Conservation (phyloP, 2,329 filamentous ascomycete genomes). For the Microcera coccophila region DNA sequence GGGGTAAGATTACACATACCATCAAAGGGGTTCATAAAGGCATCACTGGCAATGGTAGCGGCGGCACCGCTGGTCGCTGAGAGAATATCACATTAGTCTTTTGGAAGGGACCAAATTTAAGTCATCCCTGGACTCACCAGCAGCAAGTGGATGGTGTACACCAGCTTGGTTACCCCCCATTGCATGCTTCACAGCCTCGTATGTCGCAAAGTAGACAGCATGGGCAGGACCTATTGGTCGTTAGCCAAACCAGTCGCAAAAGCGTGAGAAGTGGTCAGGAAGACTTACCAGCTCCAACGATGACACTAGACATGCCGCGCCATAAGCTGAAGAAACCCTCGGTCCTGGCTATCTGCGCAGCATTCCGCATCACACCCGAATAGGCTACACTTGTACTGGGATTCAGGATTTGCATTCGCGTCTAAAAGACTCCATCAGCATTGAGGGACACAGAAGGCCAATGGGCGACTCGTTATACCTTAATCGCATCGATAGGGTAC, state of each 20-base stretch:
- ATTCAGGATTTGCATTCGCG: constrained; percentile 94
- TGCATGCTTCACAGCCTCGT: constrained; percentile 92
- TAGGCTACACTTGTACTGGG: constrained; percentile 77
- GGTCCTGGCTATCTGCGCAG: constrained; percentile 83
- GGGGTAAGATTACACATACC: constrained; percentile 51
- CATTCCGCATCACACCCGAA: constrained; percentile 85
- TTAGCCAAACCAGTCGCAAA: constrained; percentile 5
- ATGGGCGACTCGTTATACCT: constrained; percentile 54
- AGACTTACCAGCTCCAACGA: constrained; percentile 81
- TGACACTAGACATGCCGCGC: constrained; percentile 94
- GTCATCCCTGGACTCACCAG: constrained; percentile 56
- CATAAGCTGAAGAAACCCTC: constrained; percentile 91
- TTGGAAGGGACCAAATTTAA: not conserved
- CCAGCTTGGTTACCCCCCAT: constrained; percentile 88
- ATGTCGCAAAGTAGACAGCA: constrained; percentile 97
- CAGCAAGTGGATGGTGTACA: constrained; percentile 87
- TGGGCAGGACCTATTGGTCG: constrained; percentile 76
- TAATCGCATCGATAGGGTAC: constrained; percentile 97
- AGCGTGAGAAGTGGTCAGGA: not conserved
- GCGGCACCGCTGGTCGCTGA: constrained; percentile 87
- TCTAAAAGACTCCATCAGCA: constrained; percentile 51
- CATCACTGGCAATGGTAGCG: constrained; percentile 95
- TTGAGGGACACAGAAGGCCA: constrained; percentile 4
- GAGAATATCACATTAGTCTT: constrained; percentile 10
- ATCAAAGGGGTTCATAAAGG: constrained; percentile 98